Percentiles rank a stretch among this genome's conserved stretches.
Conservation (phyloP, 331 rosid species). For the Phaseolus coccineus region DNA sequence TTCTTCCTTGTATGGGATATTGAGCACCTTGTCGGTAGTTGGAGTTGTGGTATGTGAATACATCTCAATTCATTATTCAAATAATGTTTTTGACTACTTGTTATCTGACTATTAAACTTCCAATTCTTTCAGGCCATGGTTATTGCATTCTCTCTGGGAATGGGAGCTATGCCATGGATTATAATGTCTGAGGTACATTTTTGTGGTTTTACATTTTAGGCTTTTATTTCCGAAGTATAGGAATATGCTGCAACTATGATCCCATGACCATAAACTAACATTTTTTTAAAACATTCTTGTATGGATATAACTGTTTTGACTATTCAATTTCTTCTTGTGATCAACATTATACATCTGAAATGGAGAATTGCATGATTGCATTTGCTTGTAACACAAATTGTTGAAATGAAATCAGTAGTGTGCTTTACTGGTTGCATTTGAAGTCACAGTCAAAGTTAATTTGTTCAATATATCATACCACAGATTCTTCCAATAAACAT, state of each 20-base stretch:
- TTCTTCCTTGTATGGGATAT: conserved; percentile 52
- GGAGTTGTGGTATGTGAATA: conserved; percentile 87
- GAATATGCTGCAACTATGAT: conserved; percentile 33
- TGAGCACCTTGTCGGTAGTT: conserved; percentile 68
- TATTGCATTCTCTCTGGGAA: conserved; percentile 78
- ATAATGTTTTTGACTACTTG: conserved; percentile 27
- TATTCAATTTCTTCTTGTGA: conserved; percentile 9
- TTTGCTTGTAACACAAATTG: conserved; percentile 2
- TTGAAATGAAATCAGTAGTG: conserved; percentile 2
- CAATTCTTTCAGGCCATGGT: conserved; percentile 80
- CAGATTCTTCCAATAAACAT: conserved; percentile 94
- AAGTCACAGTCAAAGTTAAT: conserved; percentile 18
- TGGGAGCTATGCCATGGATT: conserved; percentile 98
- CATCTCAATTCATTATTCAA: conserved; percentile 10
- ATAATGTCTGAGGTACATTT: conserved; percentile 95
- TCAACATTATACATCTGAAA: not conserved
- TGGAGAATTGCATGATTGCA: conserved; percentile 19
- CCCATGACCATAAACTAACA: not conserved
- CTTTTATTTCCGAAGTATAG: not conserved
- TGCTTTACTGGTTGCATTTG: conserved; percentile 22
- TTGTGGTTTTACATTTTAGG: conserved; percentile 24
- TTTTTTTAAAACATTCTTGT: not conserved
- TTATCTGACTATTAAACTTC: conserved; percentile 34
- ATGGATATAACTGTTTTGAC: conserved; percentile 7
- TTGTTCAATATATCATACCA: conserved; percentile 37